A percentile compares a stretch with the other conserved stretches of the same genome.
These are phyloP conservation scores for Venturia carpophila DNA, from an alignment of 2,329 filamentous ascomycete species.

Conservation along the genomic window DNA sequence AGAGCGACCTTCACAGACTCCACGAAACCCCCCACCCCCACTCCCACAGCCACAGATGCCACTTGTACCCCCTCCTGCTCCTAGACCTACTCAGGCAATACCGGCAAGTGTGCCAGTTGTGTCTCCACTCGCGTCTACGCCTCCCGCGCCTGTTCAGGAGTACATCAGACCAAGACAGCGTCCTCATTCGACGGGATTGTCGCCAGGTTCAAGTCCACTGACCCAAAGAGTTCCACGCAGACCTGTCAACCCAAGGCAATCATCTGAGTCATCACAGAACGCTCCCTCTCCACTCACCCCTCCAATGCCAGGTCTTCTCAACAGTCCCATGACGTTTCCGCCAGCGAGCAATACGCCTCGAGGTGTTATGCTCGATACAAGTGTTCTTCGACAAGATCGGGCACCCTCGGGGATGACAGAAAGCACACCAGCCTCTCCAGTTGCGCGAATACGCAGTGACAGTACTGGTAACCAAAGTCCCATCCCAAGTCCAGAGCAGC, in stretches of 20 bases:
- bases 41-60: not conserved
- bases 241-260: constrained; percentile 9
- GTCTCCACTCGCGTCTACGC: not conserved
- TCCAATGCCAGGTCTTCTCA: not conserved
- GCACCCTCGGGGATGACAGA: not conserved
- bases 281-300: not conserved
- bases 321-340: not conserved
- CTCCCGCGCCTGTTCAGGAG: not conserved
- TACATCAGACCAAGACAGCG: not conserved
- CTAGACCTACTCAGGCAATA: not conserved
- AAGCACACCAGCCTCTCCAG: constrained; percentile 8
- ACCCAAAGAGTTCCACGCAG: constrained; percentile 5
- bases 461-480: not conserved
- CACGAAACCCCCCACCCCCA: not conserved
- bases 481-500: constrained; percentile 6
- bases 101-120: constrained; percentile 1
- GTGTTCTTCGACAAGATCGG: not conserved
- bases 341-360: not conserved
- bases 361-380: not conserved
- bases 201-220: not conserved
- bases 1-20: not conserved
- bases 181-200: constrained; percentile 5
- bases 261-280: not conserved
- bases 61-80: not conserved
- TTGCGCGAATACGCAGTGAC: not conserved